Evolutionary conservation across 768 basidiomycete species (phyloP), one percentile per base, ranked within the genome.

Genomic region (Leucocoprinus sp.): DNA sequence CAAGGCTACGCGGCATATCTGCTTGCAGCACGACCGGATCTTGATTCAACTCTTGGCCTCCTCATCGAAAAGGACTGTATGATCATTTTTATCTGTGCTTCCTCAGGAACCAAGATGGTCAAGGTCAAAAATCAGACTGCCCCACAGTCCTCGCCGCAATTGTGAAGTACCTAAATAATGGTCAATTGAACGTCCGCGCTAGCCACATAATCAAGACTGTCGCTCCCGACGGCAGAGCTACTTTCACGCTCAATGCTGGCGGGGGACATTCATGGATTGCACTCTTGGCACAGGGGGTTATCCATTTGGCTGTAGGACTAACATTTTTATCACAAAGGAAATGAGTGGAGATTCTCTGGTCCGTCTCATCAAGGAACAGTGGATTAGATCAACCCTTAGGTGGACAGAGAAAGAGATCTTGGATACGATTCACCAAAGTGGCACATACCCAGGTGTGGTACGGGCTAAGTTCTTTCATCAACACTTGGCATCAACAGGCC

Each of bases 291-390:
- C 33, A 8, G n/a, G 22, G 6, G 15, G 7, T 18, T 5, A 43
- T 17, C 42, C 42, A 8, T 43, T 43, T 23, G 22, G 42, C 22
- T 4, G 22, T 4, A 14, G 33, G 0, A 7, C 18, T 22, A 14
- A 35, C 19, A n/a, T 43, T 12, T 43, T 34, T 17, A 23, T 43
- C 7, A 14, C 21, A 11, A 21, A 15, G 4, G 2, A 19, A 6
- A 19, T 4, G n/a, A 5, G 19, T 2, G 11, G 23, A 6, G 42
- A 23, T 23, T 5, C 17, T 5, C 31, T 22, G 33, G 4, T 9
- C 8, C 24, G 18, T 12, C 31, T 43, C 18, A 34, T 43, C 42
- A 43, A 43, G 14, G 42, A 35, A 8, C 33, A 43, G 17, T 43
- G 35, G 18, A n/a, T 43, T 1, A 9, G n/a, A 21, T 1, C 7